These are phyloP conservation scores for Candida maris DNA, from an alignment of 805 yeast species.

Conservation along the genomic window DNA sequence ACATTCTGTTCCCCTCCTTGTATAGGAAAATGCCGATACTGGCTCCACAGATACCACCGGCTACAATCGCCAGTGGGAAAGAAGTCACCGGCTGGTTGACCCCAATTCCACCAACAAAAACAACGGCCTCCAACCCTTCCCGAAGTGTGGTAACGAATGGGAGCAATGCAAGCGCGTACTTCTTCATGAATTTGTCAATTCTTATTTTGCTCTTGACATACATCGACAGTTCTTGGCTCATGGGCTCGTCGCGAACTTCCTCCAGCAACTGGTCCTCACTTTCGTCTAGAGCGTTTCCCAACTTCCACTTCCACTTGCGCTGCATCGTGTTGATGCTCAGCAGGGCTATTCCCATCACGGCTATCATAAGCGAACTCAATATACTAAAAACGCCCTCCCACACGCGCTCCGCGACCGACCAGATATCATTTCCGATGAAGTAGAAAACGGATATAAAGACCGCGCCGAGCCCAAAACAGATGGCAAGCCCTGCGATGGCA, in stretches of 20 bases:
- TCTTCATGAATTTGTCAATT: slow-evolving; percentile 41
- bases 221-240: slow-evolving; percentile 14
- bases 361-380: slow-evolving; percentile 72
- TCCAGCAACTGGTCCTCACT: slow-evolving; percentile 15
- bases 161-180: slow-evolving; percentile 65
- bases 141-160: slow-evolving; percentile 85
- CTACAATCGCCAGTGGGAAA: slow-evolving; percentile 58
- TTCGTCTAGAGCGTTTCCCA: slow-evolving; percentile 26
- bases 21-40: slow-evolving; percentile 65
- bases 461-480: slow-evolving; percentile 73
- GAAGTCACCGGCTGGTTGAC: slow-evolving; percentile 65
- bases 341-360: slow-evolving; percentile 83
- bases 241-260: slow-evolving; percentile 17
- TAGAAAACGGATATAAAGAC: slow-evolving; percentile 68
- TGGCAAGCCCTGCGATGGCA: slow-evolving; percentile 62
- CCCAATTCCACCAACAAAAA: slow-evolving; percentile 86
- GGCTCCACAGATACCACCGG: slow-evolving; percentile 58
- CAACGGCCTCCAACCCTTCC: slow-evolving; percentile 90
- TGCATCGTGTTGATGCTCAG: slow-evolving; percentile 77
- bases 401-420: slow-evolving; percentile 83
- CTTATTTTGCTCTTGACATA: slow-evolving; percentile 16
- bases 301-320: slow-evolving; percentile 71
- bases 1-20: slow-evolving; percentile 73
- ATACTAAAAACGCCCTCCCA: slow-evolving; percentile 87
- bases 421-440: slow-evolving; percentile 73